These are phyloP conservation scores for Porpolomopsis calyptriformis DNA, from an alignment of 768 basidiomycete genomes.

Conservation along the genomic window DNA sequence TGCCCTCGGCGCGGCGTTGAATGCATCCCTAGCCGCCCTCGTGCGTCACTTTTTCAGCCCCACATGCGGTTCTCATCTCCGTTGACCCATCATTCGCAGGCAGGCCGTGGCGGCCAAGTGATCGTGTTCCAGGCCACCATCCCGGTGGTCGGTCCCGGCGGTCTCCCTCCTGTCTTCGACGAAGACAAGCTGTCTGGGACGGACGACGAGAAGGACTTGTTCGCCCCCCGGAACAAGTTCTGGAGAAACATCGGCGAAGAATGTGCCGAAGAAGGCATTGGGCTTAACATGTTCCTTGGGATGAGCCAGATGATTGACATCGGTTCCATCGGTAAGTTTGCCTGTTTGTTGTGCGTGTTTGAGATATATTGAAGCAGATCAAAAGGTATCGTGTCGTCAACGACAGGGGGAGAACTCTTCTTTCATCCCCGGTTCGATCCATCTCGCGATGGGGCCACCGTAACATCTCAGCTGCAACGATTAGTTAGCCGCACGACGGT, in stretches of 20 bases:
- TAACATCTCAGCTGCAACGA: constrained; percentile 70
- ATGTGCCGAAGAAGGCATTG: constrained; percentile 81
- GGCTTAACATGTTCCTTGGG: constrained; percentile 81
- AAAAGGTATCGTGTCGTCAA: constrained; percentile 56
- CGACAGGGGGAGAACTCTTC: constrained; percentile 85
- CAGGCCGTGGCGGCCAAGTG: constrained; percentile 68
- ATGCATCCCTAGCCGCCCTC: constrained; percentile 60
- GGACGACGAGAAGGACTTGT: constrained; percentile 78
- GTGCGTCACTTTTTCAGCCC: constrained; percentile 30
- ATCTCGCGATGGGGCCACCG: constrained; percentile 46
- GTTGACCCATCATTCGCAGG: constrained; percentile 23
- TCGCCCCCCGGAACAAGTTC: constrained; percentile 59
- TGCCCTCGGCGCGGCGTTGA: constrained; percentile 70
- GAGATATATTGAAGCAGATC: too few relatives aligned
- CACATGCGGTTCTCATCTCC: background rate
- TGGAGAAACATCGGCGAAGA: constrained; percentile 85
- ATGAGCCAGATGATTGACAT: constrained; percentile 75
- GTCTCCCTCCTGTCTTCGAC: constrained; percentile 28
- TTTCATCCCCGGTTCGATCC: constrained; percentile 86
- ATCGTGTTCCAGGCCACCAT: constrained; percentile 60
- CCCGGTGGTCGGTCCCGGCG: constrained; percentile 66
- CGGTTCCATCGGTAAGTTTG: constrained; percentile 62
- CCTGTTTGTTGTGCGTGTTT: too few relatives aligned
- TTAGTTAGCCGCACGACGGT: constrained; percentile 59
- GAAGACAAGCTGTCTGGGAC: constrained; percentile 70